Conservation (phyloP, 495 filamentous ascomycete genomes). For the Aspergillus asperescens region DNA sequence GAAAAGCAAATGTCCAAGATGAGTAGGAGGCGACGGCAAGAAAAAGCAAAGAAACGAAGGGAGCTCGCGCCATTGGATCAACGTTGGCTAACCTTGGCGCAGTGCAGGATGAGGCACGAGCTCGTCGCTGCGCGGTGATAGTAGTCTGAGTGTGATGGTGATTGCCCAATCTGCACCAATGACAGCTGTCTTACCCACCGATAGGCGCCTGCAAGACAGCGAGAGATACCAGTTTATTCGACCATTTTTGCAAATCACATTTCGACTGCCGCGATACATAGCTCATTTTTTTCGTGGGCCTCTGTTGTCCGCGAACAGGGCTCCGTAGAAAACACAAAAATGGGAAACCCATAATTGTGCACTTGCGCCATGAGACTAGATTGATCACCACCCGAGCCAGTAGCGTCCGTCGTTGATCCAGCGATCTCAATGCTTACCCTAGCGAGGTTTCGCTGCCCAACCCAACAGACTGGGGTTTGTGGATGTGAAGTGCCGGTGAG, state of each 20-base stretch:
- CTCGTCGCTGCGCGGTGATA: constrained; percentile 16
- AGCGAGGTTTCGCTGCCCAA: constrained; percentile 25
- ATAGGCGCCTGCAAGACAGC: constrained; percentile 21
- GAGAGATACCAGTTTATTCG: constrained; percentile 10
- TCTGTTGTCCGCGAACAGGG: not conserved
- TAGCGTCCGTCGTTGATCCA: not conserved
- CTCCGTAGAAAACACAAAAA: constrained; percentile 8
- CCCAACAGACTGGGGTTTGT: constrained; percentile 20
- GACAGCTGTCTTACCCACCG: constrained; percentile 11
- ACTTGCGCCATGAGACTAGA: constrained; percentile 9
- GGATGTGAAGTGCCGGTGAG: constrained; percentile 19
- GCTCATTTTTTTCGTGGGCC: constrained; percentile 3
- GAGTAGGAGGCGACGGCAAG: not conserved
- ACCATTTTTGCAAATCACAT: not conserved
- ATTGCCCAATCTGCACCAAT: constrained; percentile 20
- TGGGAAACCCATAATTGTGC: constrained; percentile 9
- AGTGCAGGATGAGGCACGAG: constrained; percentile 18
- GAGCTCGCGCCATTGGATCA: constrained; percentile 13
- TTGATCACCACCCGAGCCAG: not conserved
- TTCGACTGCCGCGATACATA: constrained; percentile 10
- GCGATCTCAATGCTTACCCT: constrained; percentile 17
- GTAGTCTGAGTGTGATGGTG: constrained; percentile 16
- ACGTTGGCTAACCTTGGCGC: constrained; percentile 14
- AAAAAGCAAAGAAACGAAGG: constrained; percentile 10
- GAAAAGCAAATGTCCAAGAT: not conserved